Evolutionary conservation across 805 yeast genomes (phyloP).

Genomic region (Candida nanaspora): DNA sequence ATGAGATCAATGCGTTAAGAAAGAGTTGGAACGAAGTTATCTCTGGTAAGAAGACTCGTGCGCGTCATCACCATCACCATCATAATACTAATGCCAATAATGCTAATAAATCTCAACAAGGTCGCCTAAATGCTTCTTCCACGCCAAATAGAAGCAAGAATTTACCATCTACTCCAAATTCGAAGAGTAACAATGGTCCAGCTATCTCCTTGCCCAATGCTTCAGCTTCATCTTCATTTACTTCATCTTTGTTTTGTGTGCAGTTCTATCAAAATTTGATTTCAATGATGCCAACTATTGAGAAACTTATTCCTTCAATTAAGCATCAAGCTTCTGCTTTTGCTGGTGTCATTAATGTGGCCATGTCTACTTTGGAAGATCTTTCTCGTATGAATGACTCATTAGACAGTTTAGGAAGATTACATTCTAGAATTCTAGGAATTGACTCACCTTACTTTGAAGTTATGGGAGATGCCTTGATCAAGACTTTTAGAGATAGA

Average conservation of each 20-base stretch:
- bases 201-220: background rate
- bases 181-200: background rate
- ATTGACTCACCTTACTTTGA: constrained; percentile 64
- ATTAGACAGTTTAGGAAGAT: constrained; percentile 56
- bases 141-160: constrained; percentile 1
- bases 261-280: constrained; percentile 70
- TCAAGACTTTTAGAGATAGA: constrained; percentile 62
- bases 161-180: constrained; percentile 2
- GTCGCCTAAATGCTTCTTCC: background rate
- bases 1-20: constrained; percentile 38
- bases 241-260: constrained; percentile 60
- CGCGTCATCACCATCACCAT: background rate
- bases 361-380: constrained; percentile 58
- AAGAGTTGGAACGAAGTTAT: constrained; percentile 40
- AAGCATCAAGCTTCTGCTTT: constrained; percentile 74
- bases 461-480: constrained; percentile 65
- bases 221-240: constrained; percentile 27
- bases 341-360: constrained; percentile 69
- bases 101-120: background rate
- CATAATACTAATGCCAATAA: background rate
- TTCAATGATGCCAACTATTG: constrained; percentile 52
- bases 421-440: constrained; percentile 70
- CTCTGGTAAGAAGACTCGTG: constrained; percentile 3
- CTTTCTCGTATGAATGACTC: constrained; percentile 51
- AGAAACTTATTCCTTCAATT: constrained; percentile 62